These are phyloP conservation scores for Exserohilum turcica DNA, from an alignment of 2,329 filamentous ascomycete species.

Conservation along the genomic window DNA sequence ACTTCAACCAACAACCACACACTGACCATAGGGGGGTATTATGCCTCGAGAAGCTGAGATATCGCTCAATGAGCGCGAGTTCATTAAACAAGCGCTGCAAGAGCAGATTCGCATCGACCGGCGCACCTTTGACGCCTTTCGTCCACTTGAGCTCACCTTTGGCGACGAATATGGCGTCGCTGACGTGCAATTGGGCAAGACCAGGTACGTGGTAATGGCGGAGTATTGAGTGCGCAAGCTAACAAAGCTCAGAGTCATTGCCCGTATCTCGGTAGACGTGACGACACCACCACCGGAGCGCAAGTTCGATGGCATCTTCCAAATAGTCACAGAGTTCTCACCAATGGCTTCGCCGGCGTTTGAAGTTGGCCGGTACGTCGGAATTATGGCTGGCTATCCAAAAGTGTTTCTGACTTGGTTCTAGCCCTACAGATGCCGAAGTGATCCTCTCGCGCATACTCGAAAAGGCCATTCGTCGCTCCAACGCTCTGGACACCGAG, in stretches of 20 bases:
- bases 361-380: constrained; percentile 73
- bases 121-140: constrained; percentile 78
- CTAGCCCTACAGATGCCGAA: constrained; percentile 78
- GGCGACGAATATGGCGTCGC: constrained; percentile 90
- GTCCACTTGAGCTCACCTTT: constrained; percentile 77
- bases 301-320: constrained; percentile 94
- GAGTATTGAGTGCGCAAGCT: constrained; percentile 10
- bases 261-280: constrained; percentile 85
- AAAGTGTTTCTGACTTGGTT: constrained; percentile 27
- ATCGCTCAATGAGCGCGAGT: constrained; percentile 85
- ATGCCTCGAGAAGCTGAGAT: constrained; percentile 96
- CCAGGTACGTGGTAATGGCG: constrained; percentile 63
- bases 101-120: constrained; percentile 84
- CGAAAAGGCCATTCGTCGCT: constrained; percentile 92
- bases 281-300: constrained; percentile 83
- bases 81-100: constrained; percentile 80
- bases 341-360: constrained; percentile 92
- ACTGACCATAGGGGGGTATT: constrained; percentile 26
- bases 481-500: constrained; percentile 90
- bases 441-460: constrained; percentile 84
- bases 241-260: constrained; percentile 67
- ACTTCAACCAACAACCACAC: constrained; percentile 12
- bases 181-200: constrained; percentile 87
- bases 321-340: constrained; percentile 86
- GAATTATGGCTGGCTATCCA: neutral